Base-by-base conservation (phyloP, 192 early-diverging fungal species). In the Coemansia sp. region DNA sequence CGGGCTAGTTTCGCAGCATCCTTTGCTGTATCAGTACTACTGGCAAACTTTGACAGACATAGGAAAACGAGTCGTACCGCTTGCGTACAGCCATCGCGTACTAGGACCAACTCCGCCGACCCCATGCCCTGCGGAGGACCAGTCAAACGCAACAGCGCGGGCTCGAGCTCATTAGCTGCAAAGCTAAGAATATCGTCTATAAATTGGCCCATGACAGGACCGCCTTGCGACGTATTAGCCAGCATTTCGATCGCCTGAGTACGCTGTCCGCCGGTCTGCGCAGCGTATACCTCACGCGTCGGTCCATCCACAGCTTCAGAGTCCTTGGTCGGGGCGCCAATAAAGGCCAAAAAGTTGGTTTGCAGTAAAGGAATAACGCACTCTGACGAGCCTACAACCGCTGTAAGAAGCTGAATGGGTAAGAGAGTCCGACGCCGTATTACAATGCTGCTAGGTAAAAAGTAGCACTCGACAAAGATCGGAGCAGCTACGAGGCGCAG, bases 81-180 rank as follows among this genome's bases (percentile, higher is more conserved):
- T 58, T 82, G 80, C 23, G 68, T 74, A 67, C 72, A 77, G 58
- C 73, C 72, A 5, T 77, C 72, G 53, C 75, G 72, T 62, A 74
- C 68, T 11, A 61, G 62, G 4, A 63, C 66, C 41, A 74, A 37
- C 75, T 77, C 80, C 0, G 66, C 80, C 2, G 75, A 77, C 19
- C 75, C 80, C 32, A 68, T 19, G 8, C 45, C 75, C 46, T 67
- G 19, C 8, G 38, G 19, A 9, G 60, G 64, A 12, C 23, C 46
- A 27, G 59, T 50, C 58, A 82, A 66, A 5, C 32, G 57, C 23
- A 65, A 68, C 19, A 74, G 37, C 10, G 69, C 37, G 0, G 10
- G 37, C 1, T 77, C 69, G 29, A 82, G 68, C 15, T 75, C 62
- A 8, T 27, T 50, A 0, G 80, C 72, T 3, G 65, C 57, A 37